Evolutionary conservation across 257 asterid species (phyloP).

Genomic region (Euphrasia confusa): DNA sequence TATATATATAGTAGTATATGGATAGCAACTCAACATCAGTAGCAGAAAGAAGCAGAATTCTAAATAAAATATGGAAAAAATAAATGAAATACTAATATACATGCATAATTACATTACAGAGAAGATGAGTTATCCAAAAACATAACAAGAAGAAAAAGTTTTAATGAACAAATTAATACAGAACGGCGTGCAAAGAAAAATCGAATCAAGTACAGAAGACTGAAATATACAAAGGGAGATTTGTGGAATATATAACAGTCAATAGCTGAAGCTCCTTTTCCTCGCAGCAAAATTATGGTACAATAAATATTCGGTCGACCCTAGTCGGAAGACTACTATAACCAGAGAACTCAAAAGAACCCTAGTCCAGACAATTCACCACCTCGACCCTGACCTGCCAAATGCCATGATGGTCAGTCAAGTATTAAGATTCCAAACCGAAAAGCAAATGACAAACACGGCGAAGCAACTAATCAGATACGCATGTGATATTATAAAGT

Average conservation of each 20-base stretch:
- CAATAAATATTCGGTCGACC: conserved; percentile 25
- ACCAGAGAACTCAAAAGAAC: conserved; percentile 27
- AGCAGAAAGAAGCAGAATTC: neutral
- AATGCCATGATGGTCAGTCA: conserved; percentile 13
- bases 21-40: neutral
- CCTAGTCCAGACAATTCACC: conserved; percentile 39
- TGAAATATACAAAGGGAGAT: conserved; percentile 12
- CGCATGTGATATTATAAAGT: neutral
- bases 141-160: neutral
- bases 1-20: no score
- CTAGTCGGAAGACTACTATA: conserved; percentile 28
- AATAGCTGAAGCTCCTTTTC: conserved; percentile 33
- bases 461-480: neutral
- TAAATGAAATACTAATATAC: neutral
- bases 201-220: neutral
- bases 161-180: neutral
- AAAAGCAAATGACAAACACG: neutral
- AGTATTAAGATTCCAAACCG: neutral
- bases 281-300: conserved; percentile 36
- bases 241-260: conserved; percentile 24
- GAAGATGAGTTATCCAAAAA: neutral
- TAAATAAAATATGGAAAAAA: neutral
- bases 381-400: conserved; percentile 62
- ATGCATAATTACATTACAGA: neutral
- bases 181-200: neutral